These are phyloP conservation scores for Hypsizygus marmoreus DNA, from an alignment of 768 basidiomycete species.

Conservation along the genomic window DNA sequence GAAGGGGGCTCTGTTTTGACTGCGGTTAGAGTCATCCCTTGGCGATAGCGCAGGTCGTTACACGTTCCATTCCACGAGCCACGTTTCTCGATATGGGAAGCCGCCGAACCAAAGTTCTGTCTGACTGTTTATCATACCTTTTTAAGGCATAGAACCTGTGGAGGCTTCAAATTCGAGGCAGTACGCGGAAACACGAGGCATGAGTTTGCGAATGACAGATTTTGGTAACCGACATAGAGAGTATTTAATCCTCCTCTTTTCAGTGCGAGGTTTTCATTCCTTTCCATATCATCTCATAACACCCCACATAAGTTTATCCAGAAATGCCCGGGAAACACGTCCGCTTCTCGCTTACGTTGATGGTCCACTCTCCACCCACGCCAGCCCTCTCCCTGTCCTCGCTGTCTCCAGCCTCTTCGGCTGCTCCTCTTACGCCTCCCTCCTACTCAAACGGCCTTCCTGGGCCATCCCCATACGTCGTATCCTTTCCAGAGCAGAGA, in stretches of 20 bases:
- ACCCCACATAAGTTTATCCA: no score
- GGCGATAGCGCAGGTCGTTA: background rate
- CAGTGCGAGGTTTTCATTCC: no score
- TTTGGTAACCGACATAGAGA: no score
- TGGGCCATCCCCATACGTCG: conserved; percentile 6
- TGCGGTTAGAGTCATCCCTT: background rate
- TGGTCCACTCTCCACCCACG: conserved; percentile 14
- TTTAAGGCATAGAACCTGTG: background rate
- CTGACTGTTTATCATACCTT: conserved; percentile 1
- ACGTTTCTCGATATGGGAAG: background rate
- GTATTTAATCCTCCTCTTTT: no score
- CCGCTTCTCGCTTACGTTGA: conserved; percentile 13
- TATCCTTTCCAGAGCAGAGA: no score
- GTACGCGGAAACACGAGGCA: background rate
- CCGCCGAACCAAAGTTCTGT: background rate
- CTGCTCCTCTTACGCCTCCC: conserved; percentile 13
- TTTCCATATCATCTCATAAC: no score
- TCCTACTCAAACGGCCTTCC: conserved; percentile 3
- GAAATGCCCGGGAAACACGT: conserved; percentile 26
- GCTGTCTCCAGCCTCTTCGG: conserved; percentile 16
- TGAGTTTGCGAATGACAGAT: no score
- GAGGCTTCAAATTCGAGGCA: background rate
- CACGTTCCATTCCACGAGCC: background rate
- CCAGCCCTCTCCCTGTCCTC: conserved; percentile 14
- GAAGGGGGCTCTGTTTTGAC: background rate